Conservation (phyloP, 768 basidiomycete species). For the Tephrocybe rancida region DNA sequence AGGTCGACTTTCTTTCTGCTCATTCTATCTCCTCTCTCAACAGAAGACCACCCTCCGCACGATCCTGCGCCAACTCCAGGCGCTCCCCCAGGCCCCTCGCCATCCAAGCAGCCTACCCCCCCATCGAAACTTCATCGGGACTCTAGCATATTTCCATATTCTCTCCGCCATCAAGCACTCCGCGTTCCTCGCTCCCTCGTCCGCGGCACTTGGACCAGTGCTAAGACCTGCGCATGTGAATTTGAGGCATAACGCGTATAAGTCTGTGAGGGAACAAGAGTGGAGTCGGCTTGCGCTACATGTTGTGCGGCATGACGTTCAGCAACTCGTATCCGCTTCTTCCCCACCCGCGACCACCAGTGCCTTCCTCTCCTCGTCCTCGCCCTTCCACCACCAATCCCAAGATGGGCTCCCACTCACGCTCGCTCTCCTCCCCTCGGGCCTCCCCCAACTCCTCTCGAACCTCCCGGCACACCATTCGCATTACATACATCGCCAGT, state of each 20-base stretch:
- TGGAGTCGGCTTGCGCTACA: slow-evolving; percentile 42
- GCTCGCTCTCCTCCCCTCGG: slow-evolving; percentile 45
- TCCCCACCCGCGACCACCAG: slow-evolving; percentile 36
- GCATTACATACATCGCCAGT: slow-evolving; percentile 20
- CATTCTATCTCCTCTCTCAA: too few relatives aligned
- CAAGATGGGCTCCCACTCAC: slow-evolving; percentile 29
- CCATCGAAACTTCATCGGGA: slow-evolving; percentile 88
- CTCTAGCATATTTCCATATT: slow-evolving; percentile 94
- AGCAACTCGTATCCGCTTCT: slow-evolving; percentile 70
- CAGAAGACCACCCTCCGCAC: too few relatives aligned
- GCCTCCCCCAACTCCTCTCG: slow-evolving; percentile 33
- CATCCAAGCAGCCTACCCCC: slow-evolving; percentile 70
- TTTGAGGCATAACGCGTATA: slow-evolving; percentile 61
- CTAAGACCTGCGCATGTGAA: slow-evolving; percentile 61
- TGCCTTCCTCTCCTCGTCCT: slow-evolving; percentile 17
- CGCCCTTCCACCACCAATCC: slow-evolving; percentile 23
- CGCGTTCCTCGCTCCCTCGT: slow-evolving; percentile 66
- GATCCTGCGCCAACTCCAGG: slow-evolving; percentile 48
- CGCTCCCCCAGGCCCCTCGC: slow-evolving; percentile 69
- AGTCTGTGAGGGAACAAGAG: slow-evolving; percentile 54
- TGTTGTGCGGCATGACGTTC: slow-evolving; percentile 58
- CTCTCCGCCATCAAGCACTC: slow-evolving; percentile 90
- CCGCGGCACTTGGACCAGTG: slow-evolving; percentile 33
- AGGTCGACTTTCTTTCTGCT: too few relatives aligned
- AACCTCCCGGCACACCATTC: slow-evolving; percentile 28